Base-by-base conservation (phyloP, 2,329 filamentous ascomycete species). In the Aureobasidium melanogenum region DNA sequence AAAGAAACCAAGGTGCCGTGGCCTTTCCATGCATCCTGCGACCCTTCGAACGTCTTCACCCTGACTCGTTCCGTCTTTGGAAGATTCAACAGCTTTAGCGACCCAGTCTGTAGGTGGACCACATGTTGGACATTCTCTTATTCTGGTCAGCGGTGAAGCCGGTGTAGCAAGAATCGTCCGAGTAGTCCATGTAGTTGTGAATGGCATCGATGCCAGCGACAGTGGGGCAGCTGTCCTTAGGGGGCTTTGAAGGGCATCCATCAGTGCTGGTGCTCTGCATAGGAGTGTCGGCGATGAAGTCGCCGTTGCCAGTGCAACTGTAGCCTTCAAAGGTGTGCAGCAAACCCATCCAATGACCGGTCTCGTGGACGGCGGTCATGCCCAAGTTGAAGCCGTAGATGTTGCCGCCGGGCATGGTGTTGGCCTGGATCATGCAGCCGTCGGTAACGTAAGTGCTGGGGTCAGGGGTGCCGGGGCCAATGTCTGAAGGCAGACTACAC, bases 161-260 rank as follows among this genome's bases (percentile, higher is more conserved):
- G 64, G 75, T 74, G 69, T 84, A 84, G 64, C 82, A 84, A 22
- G 74, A 76, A 73, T 84, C 82, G 8, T 73, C 77, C 5, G 76
- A 79, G 68, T 84, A 84, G 69, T 85, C 82, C 82, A 85, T 84
- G 66, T 80, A 84, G 67, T 84, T 83, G 63, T 82, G 79, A 60
- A 84, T 79, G 3, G 79, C 73, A 69, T 84, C 82, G 14, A 74
- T 58, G 0, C 78, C 79, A 12, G 73, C 69, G 26, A 71, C 70
- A n/a, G 65, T 68, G 0, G 79, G 79, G 66, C 82, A 84, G 19
- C 74, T 80, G 66, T 80, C 75, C 70, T 83, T 83, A 2, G 66
- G 69, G n/a, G 75, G 75, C 32, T 67, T 68, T 0, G 64, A 66
- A 1, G 82, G 82, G 69, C 82, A 85, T 1, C 81, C 81, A 64